Conservation (phyloP, 352 stramenopile species). For the Phytopythium ostracodes region DNA sequence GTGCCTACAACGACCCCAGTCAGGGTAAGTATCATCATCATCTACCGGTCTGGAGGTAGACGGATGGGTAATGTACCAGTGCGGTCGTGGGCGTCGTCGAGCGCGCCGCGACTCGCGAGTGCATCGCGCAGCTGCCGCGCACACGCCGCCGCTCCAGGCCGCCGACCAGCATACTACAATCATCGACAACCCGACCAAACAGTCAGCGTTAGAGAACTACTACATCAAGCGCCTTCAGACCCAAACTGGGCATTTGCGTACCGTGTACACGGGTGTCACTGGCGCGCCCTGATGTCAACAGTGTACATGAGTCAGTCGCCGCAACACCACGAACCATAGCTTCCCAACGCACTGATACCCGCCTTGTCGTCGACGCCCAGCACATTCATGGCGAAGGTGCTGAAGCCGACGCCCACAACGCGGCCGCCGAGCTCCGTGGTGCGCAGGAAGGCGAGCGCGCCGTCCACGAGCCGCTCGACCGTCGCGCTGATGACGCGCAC, state of each 20-base stretch:
- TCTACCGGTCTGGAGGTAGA: no score
- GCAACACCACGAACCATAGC: no score
- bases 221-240: neutral
- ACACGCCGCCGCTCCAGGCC: constrained; percentile 38
- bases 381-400: constrained; percentile 93
- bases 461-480: constrained; percentile 53
- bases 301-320: no score
- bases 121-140: constrained; percentile 46
- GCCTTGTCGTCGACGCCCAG: constrained; percentile 75
- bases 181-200: neutral
- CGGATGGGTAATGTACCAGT: constrained; percentile 31
- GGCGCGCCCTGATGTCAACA: constrained; percentile 28
- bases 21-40: neutral
- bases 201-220: neutral
- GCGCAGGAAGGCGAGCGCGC: constrained; percentile 47
- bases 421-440: constrained; percentile 27
- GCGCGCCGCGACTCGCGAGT: constrained; percentile 26
- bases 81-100: constrained; percentile 62
- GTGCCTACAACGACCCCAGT: constrained; percentile 26
- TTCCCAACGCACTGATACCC: neutral
- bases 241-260: constrained; percentile 11
- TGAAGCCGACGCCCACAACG: constrained; percentile 87
- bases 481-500: constrained; percentile 30
- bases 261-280: constrained; percentile 79
- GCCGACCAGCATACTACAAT: constrained; percentile 58